Conservation (phyloP, 2,329 filamentous ascomycete species). For the Monosporascus sp. region DNA sequence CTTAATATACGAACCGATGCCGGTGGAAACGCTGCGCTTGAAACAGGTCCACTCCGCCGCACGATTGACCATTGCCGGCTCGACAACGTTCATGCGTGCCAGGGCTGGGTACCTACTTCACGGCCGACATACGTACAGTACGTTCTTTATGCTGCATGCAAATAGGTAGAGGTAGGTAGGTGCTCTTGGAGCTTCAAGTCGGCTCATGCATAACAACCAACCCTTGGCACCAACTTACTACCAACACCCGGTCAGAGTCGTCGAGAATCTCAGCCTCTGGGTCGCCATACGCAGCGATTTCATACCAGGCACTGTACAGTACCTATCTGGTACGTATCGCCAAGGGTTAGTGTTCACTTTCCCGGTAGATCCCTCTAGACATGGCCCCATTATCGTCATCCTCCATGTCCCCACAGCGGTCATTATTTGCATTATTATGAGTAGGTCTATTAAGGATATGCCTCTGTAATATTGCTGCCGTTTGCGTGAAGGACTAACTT, state of each 20-base stretch:
- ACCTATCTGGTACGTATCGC: constrained; percentile 12
- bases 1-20: constrained; percentile 7
- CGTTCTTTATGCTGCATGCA: not conserved
- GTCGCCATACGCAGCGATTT: not conserved
- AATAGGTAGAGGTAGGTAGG: not conserved
- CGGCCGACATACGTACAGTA: not conserved
- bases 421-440: constrained; percentile 16
- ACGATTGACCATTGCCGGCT: not conserved
- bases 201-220: not conserved
- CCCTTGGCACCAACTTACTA: not conserved
- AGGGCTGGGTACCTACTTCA: not conserved
- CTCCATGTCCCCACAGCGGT: constrained; percentile 18
- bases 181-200: not conserved
- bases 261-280: not conserved
- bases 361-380: constrained; percentile 18
- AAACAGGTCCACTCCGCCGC: constrained; percentile 15
- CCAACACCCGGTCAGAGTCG: not conserved
- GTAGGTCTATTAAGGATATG: constrained; percentile 15
- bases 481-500: constrained; percentile 13
- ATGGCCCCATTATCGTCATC: constrained; percentile 19
- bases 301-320: constrained; percentile 13
- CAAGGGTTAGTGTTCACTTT: constrained; percentile 12
- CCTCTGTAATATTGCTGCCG: constrained; percentile 16
- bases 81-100: not conserved
- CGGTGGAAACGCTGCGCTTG: constrained; percentile 19